Conservation (phyloP, 2,329 filamentous ascomycete species). For the Diaporthe eres region DNA sequence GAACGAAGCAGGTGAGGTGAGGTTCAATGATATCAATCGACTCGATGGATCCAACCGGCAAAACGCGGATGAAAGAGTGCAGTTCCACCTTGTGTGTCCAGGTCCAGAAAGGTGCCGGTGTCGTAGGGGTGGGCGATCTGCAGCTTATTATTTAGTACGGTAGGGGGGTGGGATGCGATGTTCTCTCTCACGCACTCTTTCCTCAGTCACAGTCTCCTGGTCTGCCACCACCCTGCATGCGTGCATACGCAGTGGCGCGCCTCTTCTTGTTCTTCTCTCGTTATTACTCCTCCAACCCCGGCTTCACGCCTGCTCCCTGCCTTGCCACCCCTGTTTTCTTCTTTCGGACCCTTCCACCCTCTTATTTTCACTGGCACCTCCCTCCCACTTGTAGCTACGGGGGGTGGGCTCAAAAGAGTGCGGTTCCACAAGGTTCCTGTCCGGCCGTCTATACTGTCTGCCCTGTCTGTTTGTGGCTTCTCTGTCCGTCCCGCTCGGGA, state of each 20-base stretch:
- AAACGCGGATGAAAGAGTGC: constrained; percentile 26
- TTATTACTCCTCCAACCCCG: neutral
- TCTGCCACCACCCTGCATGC: constrained; percentile 25
- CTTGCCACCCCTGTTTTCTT: neutral
- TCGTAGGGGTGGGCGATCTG: constrained; percentile 32
- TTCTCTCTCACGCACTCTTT: neutral
- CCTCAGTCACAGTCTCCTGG: neutral
- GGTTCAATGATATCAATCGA: constrained; percentile 15
- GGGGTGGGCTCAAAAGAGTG: neutral
- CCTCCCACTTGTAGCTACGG: neutral
- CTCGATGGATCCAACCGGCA: constrained; percentile 27
- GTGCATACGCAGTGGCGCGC: constrained; percentile 19
- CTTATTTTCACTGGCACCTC: neutral
- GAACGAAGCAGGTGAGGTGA: constrained; percentile 5
- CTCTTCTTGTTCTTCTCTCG: constrained; percentile 3
- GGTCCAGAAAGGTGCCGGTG: constrained; percentile 9
- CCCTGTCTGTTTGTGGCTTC: constrained; percentile 14
- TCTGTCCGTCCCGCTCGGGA: constrained; percentile 31
- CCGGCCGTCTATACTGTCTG: neutral
- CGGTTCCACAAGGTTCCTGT: constrained; percentile 18
- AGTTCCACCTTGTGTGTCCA: constrained; percentile 27
- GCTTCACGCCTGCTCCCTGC: constrained; percentile 8
- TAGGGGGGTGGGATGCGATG: constrained; percentile 9
- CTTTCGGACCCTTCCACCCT: constrained; percentile 9
- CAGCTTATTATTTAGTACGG: constrained; percentile 34